Evolutionary conservation across 2,329 filamentous ascomycete genomes (phyloP), one percentile per base, ranked within the genome.

Genomic region (Curvularia hawaiiensis): DNA sequence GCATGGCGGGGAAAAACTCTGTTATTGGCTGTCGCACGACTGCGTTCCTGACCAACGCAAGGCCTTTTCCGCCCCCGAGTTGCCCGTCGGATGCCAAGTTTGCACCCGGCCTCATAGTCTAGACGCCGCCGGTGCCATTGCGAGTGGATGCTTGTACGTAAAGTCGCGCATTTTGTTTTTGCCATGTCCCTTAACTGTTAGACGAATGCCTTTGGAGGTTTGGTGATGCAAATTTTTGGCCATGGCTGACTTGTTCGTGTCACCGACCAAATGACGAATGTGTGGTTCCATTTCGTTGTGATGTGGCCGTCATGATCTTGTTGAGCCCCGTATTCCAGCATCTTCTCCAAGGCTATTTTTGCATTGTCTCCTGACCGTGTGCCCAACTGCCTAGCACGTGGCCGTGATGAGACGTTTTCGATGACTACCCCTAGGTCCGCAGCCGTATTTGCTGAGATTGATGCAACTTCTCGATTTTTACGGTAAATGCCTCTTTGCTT

Each of bases 71-170:
- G 57, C 35, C 38, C 11, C 28, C 31, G 1, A 48, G 50, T 60
- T 62, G 60, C 60, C 60, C 60, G 57, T 54, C 54, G 50, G 53
- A 52, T 57, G 54, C 50, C 48, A 50, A 56, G 26, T 31, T 54
- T 60, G 48, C 48, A 18, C 7, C 24, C 22, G 43, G 47, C 9
- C 28, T 54, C 31, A 39, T 58, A 41, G 51, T 58, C 61, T 60
- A 62, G 61, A 64, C 43, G 39, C 47, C 59, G 55, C 40, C 56
- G 51, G 30, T 62, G 45, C 51, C 61, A 56, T 57, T 50, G 12
- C 24, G 35, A 57, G 63, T 62, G 63, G 61, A 65, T 65, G 63
- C 50, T 65, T 64, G 63, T 65, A 65, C 63, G 63, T 65, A 65
- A 65, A 60, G 45, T 39, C 30, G 22, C 39, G 18, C 24, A 43